phyloP scores from a whole-genome alignment of 768 basidiomycete genomes.

The Amanita rubescens region DNA sequence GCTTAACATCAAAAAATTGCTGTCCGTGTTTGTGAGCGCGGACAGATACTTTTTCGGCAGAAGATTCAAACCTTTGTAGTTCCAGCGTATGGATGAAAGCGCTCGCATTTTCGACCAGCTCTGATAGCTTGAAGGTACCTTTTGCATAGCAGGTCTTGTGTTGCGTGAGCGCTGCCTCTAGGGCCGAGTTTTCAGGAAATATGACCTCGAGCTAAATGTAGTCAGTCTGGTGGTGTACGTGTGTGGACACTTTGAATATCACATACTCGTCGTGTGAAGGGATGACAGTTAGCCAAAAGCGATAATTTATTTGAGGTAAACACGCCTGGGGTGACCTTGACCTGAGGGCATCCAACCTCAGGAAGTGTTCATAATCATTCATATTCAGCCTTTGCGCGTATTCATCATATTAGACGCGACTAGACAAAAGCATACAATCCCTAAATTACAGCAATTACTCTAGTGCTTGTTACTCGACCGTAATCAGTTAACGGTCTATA shows the following conservation, averaged over 20 bases:
- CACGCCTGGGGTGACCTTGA: slow-evolving; percentile 15
- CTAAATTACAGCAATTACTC: background rate
- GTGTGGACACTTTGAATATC: background rate
- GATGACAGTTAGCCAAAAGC: slow-evolving; percentile 32
- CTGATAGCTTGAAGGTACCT: slow-evolving; percentile 4
- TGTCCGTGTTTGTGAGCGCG: slow-evolving; percentile 12
- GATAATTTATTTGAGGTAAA: slow-evolving; percentile 22
- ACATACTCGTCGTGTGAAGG: slow-evolving; percentile 47
- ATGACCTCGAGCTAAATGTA: slow-evolving; percentile 50
- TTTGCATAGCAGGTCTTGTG: slow-evolving; percentile 1
- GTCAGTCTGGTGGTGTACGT: background rate
- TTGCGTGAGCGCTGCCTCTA: slow-evolving; percentile 30
- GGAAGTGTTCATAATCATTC: slow-evolving; percentile 7
- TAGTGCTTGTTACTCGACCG: background rate
- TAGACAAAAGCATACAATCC: slow-evolving; percentile 2
- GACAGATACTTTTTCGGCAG: background rate
- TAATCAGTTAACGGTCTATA: background rate
- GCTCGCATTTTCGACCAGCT: slow-evolving; percentile 23
- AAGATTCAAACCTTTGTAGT: slow-evolving; percentile 20
- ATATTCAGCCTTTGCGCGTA: background rate
- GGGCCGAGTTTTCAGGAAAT: slow-evolving; percentile 37
- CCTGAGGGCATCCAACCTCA: slow-evolving; percentile 15
- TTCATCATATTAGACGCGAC: background rate
- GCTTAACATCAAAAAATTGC: slow-evolving; percentile 32
- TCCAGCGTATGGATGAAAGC: slow-evolving; percentile 19